These are phyloP conservation scores for Vicia villosa DNA, from an alignment of 306 rosid species.

Conservation along the genomic window DNA sequence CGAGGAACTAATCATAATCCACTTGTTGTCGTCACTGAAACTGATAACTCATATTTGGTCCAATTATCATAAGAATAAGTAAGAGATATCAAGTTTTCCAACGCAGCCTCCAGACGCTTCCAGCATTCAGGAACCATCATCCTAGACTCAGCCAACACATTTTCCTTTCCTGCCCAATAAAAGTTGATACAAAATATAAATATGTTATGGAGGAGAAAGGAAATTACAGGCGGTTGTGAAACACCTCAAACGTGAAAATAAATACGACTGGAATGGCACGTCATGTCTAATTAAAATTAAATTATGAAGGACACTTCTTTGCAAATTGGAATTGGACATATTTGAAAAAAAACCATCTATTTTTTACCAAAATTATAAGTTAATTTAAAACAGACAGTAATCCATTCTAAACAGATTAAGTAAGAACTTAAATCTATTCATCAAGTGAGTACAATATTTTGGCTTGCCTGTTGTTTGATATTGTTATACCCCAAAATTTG, in stretches of 20 bases:
- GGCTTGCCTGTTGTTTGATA: slow-evolving; percentile 80
- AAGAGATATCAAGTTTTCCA: slow-evolving; percentile 73
- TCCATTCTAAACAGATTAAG: background rate
- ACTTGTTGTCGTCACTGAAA: no score
- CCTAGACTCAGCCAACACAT: slow-evolving; percentile 92
- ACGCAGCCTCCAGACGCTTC: slow-evolving; percentile 80
- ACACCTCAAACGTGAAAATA: background rate
- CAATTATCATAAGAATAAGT: no score
- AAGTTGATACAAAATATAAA: slow-evolving; percentile 18
- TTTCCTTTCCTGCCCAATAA: slow-evolving; percentile 72
- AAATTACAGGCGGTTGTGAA: slow-evolving; percentile 2
- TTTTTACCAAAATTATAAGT: background rate
- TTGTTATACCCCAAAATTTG: no score
- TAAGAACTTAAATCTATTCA: background rate
- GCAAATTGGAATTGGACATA: background rate
- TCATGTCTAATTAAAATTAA: slow-evolving; percentile 15
- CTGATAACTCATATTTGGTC: no score
- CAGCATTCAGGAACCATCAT: slow-evolving; percentile 95
- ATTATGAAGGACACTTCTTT: no score
- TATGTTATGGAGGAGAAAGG: slow-evolving; percentile 4
- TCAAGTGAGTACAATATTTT: background rate
- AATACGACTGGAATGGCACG: slow-evolving; percentile 20
- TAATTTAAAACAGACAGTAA: background rate
- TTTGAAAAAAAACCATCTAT: background rate
- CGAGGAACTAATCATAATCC: no score